These are phyloP conservation scores for Cardamine resedifolia DNA, from an alignment of 345 rosid species.

Conservation along the genomic window DNA sequence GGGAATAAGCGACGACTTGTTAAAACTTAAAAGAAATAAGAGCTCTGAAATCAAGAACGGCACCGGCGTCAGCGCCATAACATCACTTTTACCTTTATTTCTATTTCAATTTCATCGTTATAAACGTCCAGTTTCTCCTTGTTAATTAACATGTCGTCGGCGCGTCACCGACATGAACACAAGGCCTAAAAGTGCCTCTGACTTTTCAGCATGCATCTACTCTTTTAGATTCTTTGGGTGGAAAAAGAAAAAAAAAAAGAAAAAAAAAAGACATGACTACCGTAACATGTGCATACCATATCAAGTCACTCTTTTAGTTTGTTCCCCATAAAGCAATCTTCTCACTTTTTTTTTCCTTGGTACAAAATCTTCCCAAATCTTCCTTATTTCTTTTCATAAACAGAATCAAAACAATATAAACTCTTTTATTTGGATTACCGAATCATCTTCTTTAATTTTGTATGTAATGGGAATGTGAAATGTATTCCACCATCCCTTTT, in stretches of 20 bases:
- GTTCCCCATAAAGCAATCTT: conserved; percentile 35
- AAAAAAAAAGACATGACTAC: conserved; percentile 20
- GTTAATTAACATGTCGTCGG: conserved; percentile 6
- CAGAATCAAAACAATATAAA: conserved; percentile 27
- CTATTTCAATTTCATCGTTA: conserved; percentile 19
- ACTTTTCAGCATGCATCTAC: conserved; percentile 37
- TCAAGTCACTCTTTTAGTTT: conserved; percentile 40
- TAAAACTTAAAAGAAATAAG: not conserved
- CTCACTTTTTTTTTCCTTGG: conserved; percentile 24
- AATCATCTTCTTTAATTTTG: conserved; percentile 24
- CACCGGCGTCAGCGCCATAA: not conserved
- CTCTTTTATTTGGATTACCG: conserved; percentile 25
- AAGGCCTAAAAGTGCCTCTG: conserved; percentile 23
- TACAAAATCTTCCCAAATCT: conserved; percentile 41
- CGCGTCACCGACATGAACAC: conserved; percentile 33
- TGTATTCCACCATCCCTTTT: conserved; percentile 26
- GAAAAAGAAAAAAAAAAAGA: not conserved
- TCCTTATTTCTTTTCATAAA: conserved; percentile 38
- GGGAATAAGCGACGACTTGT: not conserved
- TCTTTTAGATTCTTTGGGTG: conserved; percentile 27
- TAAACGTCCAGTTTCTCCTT: not conserved
- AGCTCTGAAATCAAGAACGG: not conserved
- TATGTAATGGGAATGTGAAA: conserved; percentile 29
- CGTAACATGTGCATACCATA: conserved; percentile 38
- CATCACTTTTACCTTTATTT: not conserved